Evolutionary conservation across 2,329 filamentous ascomycete genomes (phyloP).

Genomic region (Aureobasidium sp.): DNA sequence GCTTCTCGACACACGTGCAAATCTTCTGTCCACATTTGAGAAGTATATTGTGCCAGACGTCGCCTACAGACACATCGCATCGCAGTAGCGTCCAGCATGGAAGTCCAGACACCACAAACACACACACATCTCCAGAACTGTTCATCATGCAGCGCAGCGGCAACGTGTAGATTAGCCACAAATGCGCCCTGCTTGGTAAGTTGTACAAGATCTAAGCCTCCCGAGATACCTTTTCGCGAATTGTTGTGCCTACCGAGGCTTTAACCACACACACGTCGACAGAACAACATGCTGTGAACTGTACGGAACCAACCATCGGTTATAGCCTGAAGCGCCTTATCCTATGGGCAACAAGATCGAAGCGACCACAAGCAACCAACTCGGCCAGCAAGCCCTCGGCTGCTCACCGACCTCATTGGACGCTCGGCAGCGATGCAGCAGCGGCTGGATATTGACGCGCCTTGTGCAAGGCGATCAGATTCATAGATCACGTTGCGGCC

Average conservation of each 20-base stretch:
- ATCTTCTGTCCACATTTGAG: neutral
- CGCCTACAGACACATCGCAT: neutral
- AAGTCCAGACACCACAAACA: neutral
- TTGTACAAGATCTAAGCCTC: neutral
- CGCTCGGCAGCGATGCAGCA: neutral
- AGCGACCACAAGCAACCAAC: neutral
- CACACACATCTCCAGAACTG: neutral
- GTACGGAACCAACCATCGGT: neutral
- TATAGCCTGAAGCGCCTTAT: neutral
- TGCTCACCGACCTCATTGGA: neutral
- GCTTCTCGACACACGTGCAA: slow-evolving; percentile 3
- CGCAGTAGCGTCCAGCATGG: neutral
- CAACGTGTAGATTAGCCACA: neutral
- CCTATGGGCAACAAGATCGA: neutral
- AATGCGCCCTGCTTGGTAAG: neutral
- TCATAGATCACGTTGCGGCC: neutral
- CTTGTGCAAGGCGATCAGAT: neutral
- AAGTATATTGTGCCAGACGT: neutral
- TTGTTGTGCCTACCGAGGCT: neutral
- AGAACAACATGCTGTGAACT: neutral
- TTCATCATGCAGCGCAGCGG: neutral
- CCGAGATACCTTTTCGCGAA: neutral
- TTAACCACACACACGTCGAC: neutral
- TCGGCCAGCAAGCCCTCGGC: neutral
- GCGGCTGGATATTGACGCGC: slow-evolving; percentile 2